Conservation (phyloP, 106 monocot species). For the Dioscorea dumetorum region DNA sequence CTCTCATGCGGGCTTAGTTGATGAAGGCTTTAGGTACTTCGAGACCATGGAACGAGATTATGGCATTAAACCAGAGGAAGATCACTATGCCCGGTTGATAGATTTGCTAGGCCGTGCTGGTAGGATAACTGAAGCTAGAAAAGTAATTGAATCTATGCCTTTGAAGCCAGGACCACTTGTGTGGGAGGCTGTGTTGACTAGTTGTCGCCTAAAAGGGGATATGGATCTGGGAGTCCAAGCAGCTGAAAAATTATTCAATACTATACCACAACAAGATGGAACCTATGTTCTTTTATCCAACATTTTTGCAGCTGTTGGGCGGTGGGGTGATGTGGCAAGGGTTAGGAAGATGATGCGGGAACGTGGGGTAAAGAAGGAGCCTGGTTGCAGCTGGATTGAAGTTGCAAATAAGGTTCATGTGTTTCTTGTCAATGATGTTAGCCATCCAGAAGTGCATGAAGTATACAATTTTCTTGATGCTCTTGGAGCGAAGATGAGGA, state of each 20-base stretch:
- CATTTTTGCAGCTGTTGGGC: constrained; percentile 64
- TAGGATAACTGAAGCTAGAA: constrained; percentile 43
- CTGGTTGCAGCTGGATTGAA: constrained; percentile 83
- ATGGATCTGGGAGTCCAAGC: constrained; percentile 64
- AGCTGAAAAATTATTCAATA: constrained; percentile 65
- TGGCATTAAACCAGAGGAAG: constrained; percentile 72
- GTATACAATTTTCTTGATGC: constrained; percentile 35
- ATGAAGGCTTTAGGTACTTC: constrained; percentile 76
- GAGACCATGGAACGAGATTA: constrained; percentile 66
- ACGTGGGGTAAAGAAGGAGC: constrained; percentile 71
- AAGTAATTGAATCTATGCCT: constrained; percentile 63
- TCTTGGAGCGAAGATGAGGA: constrained; percentile 54
- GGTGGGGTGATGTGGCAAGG: constrained; percentile 65
- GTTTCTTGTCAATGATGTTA: constrained; percentile 55
- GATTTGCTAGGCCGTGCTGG: constrained; percentile 84
- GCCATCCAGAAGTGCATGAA: constrained; percentile 31
- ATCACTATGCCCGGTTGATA: constrained; percentile 78
- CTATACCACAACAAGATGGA: constrained; percentile 69
- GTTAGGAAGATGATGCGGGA: constrained; percentile 89
- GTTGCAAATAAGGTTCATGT: constrained; percentile 50
- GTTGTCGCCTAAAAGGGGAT: constrained; percentile 57
- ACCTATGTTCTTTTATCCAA: constrained; percentile 77
- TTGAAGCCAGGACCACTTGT: constrained; percentile 61
- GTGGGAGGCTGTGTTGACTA: constrained; percentile 83
- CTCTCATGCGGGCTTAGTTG: constrained; percentile 76